Conservation (phyloP, 306 rosid genomes). For the Malus orientalis region DNA sequence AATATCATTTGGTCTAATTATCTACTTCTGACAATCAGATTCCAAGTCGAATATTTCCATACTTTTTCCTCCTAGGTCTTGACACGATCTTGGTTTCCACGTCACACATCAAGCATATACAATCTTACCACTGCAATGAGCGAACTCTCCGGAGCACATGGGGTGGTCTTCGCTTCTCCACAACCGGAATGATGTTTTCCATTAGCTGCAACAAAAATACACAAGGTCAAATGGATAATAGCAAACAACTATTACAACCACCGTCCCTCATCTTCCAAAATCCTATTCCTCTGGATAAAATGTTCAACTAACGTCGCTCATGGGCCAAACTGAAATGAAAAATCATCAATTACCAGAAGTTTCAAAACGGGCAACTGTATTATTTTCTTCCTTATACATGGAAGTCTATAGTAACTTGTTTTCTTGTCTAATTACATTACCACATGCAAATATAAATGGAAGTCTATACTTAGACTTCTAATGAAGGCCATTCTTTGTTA, state of each 20-base stretch:
- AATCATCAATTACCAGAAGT: neutral
- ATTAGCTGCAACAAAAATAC: constrained; percentile 54
- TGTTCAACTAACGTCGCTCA: neutral
- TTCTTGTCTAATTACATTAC: neutral
- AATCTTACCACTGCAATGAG: constrained; percentile 60
- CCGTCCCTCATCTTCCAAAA: neutral
- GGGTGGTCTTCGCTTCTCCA: constrained; percentile 60
- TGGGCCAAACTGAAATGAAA: neutral
- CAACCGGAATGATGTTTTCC: constrained; percentile 69
- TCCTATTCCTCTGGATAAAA: neutral
- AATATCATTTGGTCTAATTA: constrained; percentile 3
- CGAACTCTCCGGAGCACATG: constrained; percentile 54
- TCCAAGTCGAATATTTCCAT: neutral
- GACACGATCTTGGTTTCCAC: neutral
- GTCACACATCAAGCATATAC: constrained; percentile 19
- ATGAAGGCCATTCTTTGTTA: neutral
- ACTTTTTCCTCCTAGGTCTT: constrained; percentile 4
- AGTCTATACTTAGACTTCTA: neutral
- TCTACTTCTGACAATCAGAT: constrained; percentile 4
- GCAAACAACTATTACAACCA: too few species aligned
- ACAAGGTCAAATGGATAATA: neutral
- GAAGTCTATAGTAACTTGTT: neutral
- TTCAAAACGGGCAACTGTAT: neutral
- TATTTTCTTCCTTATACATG: neutral
- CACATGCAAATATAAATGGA: neutral